Evolutionary conservation across 768 basidiomycete genomes (phyloP).

Genomic region (Auricularia cornea): DNA sequence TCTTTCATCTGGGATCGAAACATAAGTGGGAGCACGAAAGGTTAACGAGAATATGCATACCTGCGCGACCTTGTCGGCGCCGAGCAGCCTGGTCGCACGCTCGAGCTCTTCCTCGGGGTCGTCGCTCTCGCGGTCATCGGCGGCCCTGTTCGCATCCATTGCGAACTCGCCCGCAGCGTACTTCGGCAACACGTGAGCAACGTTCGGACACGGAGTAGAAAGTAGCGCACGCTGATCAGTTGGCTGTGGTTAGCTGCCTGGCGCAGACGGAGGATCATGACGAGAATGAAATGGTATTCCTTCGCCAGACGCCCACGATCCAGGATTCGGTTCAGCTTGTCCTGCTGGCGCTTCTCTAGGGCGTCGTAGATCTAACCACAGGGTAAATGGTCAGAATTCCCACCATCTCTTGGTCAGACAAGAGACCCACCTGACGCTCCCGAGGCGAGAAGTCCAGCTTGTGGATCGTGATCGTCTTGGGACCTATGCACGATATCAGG

Average conservation of each 20-base stretch:
- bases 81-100: constrained; percentile 41
- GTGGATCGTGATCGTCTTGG: constrained; percentile 51
- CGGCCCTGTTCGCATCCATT: background rate
- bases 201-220: too few relatives aligned
- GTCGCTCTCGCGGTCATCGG: constrained; percentile 37
- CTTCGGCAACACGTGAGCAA: background rate
- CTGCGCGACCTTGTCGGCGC: constrained; percentile 30
- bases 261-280: background rate
- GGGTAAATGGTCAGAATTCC: background rate
- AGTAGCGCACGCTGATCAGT: background rate
- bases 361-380: constrained; percentile 19
- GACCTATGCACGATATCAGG: constrained; percentile 15
- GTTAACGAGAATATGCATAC: background rate
- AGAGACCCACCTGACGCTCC: constrained; percentile 46
- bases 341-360: constrained; percentile 19
- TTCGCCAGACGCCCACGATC: constrained; percentile 58
- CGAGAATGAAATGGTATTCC: constrained; percentile 41
- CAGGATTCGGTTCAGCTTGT: constrained; percentile 44
- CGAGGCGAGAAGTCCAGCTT: constrained; percentile 55
- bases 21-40: background rate
- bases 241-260: background rate
- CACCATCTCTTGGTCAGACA: background rate
- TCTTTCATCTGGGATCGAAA: constrained; percentile 2
- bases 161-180: constrained; percentile 2
- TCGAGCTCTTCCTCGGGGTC: constrained; percentile 48